Evolutionary conservation across 2,329 filamentous ascomycete species (phyloP), one percentile per base, ranked within the genome.

Genomic region (Exophiala phaeomuriformis): DNA sequence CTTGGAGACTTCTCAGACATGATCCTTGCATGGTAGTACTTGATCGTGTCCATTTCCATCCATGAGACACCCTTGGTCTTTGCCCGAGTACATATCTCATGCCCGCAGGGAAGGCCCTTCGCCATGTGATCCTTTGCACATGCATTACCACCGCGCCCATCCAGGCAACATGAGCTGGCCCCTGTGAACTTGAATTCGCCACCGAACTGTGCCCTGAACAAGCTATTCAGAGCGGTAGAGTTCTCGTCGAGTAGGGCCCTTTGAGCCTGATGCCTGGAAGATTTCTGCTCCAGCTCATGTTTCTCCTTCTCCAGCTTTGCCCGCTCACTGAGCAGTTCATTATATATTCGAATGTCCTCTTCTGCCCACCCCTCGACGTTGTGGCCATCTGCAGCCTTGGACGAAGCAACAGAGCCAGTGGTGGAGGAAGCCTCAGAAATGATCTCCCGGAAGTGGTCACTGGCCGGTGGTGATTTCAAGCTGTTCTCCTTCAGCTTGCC

Each of bases 41-140:
- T 63, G 36, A 63, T 55, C 27, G 61, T 63, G 51, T 63, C 59
- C 47, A 62, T 54, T 53, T 63, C 59, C 50, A 59, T 49, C 54
- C 55, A 63, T 12, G 58, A 61, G 12, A 63, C 41, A 29, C 61
- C 61, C 28, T 59, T 50, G 4, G 52, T 57, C 45, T 56, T 62
- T 40, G 61, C 59, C 31, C 59, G 55, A 10, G 32, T 43, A 45
- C 61, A 63, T 31, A 63, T 47, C 39, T 62, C 57, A 49, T 63
- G 61, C 29, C 52, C 49, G 52, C 59, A 63, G 5, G 51, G 50
- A 19, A 40, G 41, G 19, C 19, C 19, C 2, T 45, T 39, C 37
- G 33, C 10, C 9, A 35, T 49, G 37, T 37, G n/a, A 32, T 43
- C n/a, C 29, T 46, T 48, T 8, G 31, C 46, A 36, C 48, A 44